Base-by-base conservation (phyloP, 352 stramenopile species). In the Globisporangium uncinulatum region DNA sequence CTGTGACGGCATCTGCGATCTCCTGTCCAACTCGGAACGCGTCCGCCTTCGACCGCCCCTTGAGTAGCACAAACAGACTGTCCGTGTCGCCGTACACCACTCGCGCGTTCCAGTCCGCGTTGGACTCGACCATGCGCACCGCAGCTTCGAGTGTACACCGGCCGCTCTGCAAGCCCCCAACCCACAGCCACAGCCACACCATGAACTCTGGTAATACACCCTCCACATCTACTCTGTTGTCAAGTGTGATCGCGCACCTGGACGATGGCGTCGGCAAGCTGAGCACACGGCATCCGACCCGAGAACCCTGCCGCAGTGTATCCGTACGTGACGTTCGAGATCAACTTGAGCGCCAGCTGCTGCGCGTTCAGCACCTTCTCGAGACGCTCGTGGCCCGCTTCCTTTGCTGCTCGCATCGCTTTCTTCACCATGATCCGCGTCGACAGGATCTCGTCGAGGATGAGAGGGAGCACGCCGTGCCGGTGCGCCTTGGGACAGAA, bases 311-410 rank as follows among this genome's bases (percentile, higher is more conserved):
- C 98, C 2, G 93, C 95, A 6, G 97, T 99, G 78, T 99, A 99
- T 6, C 93, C 96, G 70, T 99, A 99, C 15, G 96, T 99, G 29
- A 99, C 97, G 73, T 99, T 99, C 5, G 97, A 94, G 47, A 99
- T 95, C 83, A 99, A 96, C 73, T 99, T 99, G 15, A 99, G 74
- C 21, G 97, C 97, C 14, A 99, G 69, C 57, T 95, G 83, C 5
- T 84, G 76, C 19, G 86, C 86, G 48, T 95, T 79, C 10, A 94
- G 61, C 6, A 93, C 69, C 44, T 90, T 88, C 37, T 75, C 71
- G 19, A 92, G 63, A 6, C 76, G 70, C 5, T 72, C 57, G 17
- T 94, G 75, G 9, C 76, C 73, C 20, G 66, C 72, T 50, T 95
- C 61, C 19, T 96, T 97, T 39, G 96, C 83, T 15, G 62, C 57